These are phyloP conservation scores for Plectosphaerella plurivora DNA, from an alignment of 2,329 filamentous ascomycete species.

Conservation along the genomic window DNA sequence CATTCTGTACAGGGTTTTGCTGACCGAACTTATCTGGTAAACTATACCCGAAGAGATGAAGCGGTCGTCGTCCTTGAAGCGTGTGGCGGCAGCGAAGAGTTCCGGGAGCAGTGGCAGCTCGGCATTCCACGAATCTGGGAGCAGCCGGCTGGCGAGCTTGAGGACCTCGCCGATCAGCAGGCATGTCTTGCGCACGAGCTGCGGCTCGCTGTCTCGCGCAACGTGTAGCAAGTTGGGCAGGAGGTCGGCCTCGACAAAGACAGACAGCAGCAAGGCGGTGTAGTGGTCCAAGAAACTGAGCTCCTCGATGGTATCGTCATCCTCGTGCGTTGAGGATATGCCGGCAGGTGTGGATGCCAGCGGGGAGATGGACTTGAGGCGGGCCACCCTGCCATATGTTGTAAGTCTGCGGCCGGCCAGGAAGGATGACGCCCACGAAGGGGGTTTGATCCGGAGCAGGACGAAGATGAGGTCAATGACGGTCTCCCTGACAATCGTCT, in stretches of 20 bases:
- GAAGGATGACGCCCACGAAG: conserved; percentile 93
- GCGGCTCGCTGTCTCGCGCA: conserved; percentile 61
- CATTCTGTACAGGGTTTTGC: conserved; percentile 82
- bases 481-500: conserved; percentile 59
- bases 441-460: conserved; percentile 80
- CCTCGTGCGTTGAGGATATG: conserved; percentile 39
- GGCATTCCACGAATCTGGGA: conserved; percentile 78
- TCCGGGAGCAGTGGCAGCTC: conserved; percentile 85
- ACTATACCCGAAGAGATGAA: conserved; percentile 85
- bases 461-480: conserved; percentile 83
- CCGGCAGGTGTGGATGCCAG: conserved; percentile 3
- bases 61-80: conserved; percentile 66
- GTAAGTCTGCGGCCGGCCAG: conserved; percentile 88
- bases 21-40: conserved; percentile 97
- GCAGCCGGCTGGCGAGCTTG: conserved; percentile 79
- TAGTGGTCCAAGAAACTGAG: conserved; percentile 93
- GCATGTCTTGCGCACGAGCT: conserved; percentile 81
- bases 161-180: conserved; percentile 87
- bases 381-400: conserved; percentile 92
- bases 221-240: conserved; percentile 58
- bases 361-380: conserved; percentile 59
- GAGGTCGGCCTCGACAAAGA: conserved; percentile 79
- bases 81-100: conserved; percentile 71
- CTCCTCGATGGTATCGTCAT: conserved; percentile 54
- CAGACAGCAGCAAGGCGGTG: conserved; percentile 79